These are phyloP conservation scores for Fusarium anthophilum DNA, from an alignment of 2,329 filamentous ascomycete genomes.

Conservation along the genomic window DNA sequence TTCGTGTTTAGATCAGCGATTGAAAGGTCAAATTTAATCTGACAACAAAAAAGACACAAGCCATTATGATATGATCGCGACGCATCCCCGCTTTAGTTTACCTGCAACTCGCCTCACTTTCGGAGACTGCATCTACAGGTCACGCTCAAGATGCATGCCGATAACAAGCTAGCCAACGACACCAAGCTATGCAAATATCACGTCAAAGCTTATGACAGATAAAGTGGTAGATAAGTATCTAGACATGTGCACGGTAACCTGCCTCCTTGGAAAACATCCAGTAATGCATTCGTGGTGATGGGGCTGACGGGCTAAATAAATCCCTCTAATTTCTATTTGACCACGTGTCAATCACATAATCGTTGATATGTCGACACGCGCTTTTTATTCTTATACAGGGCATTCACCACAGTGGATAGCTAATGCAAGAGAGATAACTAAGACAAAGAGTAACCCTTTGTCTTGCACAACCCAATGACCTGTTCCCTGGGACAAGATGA, in stretches of 20 bases:
- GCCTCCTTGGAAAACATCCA: not conserved
- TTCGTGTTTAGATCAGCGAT: not conserved
- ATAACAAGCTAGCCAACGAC: not conserved
- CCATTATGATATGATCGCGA: not conserved
- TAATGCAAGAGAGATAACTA: too few relatives aligned
- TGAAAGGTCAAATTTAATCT: too few relatives aligned
- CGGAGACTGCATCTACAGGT: not conserved
- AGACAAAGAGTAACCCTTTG: fast-evolving
- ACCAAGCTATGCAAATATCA: not conserved
- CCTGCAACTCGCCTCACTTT: not conserved
- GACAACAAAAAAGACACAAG: not conserved
- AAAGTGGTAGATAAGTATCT: not conserved
- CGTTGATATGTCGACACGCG: not conserved
- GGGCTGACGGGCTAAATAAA: not conserved
- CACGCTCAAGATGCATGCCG: not conserved
- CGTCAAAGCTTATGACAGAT: fast-evolving
- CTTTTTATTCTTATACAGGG: not conserved
- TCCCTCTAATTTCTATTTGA: not conserved
- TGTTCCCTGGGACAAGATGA: not conserved
- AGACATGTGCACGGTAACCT: not conserved
- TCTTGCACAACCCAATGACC: not conserved
- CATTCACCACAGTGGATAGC: not conserved
- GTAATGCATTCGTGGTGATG: not conserved
- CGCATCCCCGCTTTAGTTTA: not conserved
- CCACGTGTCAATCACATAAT: not conserved